Percentiles rank a stretch among this genome's conserved stretches.
phyloP scores from a whole-genome alignment of 805 yeast genomes.

The Wickerhamiella lipophila region DNA sequence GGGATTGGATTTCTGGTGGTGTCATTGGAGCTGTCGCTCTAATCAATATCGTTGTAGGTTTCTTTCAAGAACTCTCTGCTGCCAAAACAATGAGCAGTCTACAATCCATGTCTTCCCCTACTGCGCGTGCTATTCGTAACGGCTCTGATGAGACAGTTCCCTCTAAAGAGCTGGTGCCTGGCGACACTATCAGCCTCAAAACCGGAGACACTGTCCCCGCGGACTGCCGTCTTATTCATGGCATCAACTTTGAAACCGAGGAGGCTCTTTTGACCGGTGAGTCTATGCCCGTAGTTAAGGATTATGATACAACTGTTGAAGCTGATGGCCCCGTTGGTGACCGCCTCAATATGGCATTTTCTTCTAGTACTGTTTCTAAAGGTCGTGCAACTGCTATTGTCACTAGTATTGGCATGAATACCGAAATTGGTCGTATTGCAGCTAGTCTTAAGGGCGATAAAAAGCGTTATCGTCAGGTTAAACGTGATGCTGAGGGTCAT shows the following conservation, averaged over 20 bases:
- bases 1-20: constrained; percentile 74
- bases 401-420: constrained; percentile 70
- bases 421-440: constrained; percentile 87
- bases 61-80: constrained; percentile 58
- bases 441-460: constrained; percentile 31
- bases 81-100: constrained; percentile 71
- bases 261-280: constrained; percentile 86
- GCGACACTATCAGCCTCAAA: constrained; percentile 59
- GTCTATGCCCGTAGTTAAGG: constrained; percentile 55
- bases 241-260: constrained; percentile 77
- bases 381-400: constrained; percentile 93
- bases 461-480: constrained; percentile 32
- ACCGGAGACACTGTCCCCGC: constrained; percentile 86
- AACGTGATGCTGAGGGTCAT: constrained; percentile 34
- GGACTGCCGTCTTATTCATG: constrained; percentile 67
- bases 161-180: constrained; percentile 67
- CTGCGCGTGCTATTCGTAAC: constrained; percentile 53
- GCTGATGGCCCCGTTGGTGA: constrained; percentile 35
- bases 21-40: constrained; percentile 57
- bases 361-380: constrained; percentile 91
- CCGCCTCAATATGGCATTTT: constrained; percentile 67
- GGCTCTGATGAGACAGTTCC: constrained; percentile 45
- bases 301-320: constrained; percentile 27
- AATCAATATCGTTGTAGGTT: constrained; percentile 54
- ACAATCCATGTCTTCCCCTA: constrained; percentile 52